These are phyloP conservation scores for Arthroderma uncinatum DNA, from an alignment of 2,329 filamentous ascomycete genomes.

Conservation along the genomic window DNA sequence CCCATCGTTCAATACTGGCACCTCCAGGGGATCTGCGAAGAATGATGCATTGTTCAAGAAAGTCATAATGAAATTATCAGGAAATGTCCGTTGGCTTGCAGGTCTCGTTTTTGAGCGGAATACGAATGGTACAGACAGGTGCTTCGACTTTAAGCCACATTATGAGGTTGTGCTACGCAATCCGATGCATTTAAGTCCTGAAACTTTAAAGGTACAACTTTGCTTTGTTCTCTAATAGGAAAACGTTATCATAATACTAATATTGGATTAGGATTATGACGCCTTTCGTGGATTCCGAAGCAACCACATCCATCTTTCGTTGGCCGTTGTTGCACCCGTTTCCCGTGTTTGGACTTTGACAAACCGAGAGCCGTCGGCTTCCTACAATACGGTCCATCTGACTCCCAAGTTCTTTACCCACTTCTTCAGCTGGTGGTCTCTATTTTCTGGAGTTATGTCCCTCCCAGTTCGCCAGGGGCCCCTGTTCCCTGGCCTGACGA, in stretches of 20 bases:
- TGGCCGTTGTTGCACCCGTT: slow-evolving; percentile 77
- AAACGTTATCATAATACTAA: slow-evolving; percentile 1
- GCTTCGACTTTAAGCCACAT: slow-evolving; percentile 82
- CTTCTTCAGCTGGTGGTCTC: slow-evolving; percentile 95
- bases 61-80: slow-evolving; percentile 96
- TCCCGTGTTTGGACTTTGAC: slow-evolving; percentile 76
- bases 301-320: slow-evolving; percentile 89
- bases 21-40: slow-evolving; percentile 42
- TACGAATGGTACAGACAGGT: slow-evolving; percentile 58
- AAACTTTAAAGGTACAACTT: slow-evolving; percentile 38
- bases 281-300: slow-evolving; percentile 96
- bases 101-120: slow-evolving; percentile 88
- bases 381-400: slow-evolving; percentile 93
- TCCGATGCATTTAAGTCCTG: slow-evolving; percentile 57
- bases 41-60: slow-evolving; percentile 81
- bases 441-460: slow-evolving; percentile 91
- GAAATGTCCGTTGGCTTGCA: slow-evolving; percentile 84
- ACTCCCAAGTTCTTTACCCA: slow-evolving; percentile 95
- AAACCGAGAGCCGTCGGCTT: slow-evolving; percentile 64
- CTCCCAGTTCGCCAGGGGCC: slow-evolving; percentile 84
- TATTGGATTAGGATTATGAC: slow-evolving; percentile 52
- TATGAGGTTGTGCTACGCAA: slow-evolving; percentile 82
- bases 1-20: slow-evolving; percentile 43
- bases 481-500: slow-evolving; percentile 84
- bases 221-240: background rate